Percentiles rank a stretch among this genome's conserved stretches.
These are phyloP conservation scores for Gymnopus androsaceus DNA, from an alignment of 1,284 basidiomycete genomes.

Conservation along the genomic window DNA sequence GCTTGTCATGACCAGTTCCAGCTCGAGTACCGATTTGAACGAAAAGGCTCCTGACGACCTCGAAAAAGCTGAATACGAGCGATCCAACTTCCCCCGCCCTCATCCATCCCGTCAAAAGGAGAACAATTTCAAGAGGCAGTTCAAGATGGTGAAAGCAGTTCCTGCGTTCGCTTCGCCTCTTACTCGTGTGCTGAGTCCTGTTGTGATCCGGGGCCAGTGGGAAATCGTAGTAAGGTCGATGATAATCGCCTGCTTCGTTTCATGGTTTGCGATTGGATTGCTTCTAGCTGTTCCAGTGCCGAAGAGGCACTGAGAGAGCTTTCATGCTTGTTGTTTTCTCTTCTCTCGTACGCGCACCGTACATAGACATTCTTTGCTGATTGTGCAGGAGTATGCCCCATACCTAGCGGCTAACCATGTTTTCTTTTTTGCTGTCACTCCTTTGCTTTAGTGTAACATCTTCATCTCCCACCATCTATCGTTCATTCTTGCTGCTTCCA, in stretches of 20 bases:
- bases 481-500: neutral
- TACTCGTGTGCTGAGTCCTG: constrained; percentile 67
- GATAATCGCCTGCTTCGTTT: constrained; percentile 19
- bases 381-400: too few relatives aligned
- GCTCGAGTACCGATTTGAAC: constrained; percentile 7
- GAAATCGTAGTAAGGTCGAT: constrained; percentile 56
- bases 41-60: constrained; percentile 6
- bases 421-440: too few relatives aligned
- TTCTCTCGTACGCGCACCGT: too few relatives aligned
- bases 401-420: too few relatives aligned
- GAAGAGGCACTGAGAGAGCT: neutral
- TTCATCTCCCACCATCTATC: neutral
- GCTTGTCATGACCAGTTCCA: constrained; percentile 19
- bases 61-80: constrained; percentile 5
- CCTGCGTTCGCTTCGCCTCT: constrained; percentile 71
- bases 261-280: constrained; percentile 18
- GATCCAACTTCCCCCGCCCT: constrained; percentile 16
- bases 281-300: constrained; percentile 21
- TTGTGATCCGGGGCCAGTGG: constrained; percentile 76
- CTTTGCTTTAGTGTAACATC: neutral
- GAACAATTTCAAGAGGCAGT: constrained; percentile 36
- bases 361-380: too few relatives aligned
- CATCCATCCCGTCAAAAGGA: constrained; percentile 17
- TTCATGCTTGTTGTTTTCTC: neutral
- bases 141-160: constrained; percentile 54